phyloP scores from a whole-genome alignment of 305 asterid genomes.

The Solanum aculeatissimum region DNA sequence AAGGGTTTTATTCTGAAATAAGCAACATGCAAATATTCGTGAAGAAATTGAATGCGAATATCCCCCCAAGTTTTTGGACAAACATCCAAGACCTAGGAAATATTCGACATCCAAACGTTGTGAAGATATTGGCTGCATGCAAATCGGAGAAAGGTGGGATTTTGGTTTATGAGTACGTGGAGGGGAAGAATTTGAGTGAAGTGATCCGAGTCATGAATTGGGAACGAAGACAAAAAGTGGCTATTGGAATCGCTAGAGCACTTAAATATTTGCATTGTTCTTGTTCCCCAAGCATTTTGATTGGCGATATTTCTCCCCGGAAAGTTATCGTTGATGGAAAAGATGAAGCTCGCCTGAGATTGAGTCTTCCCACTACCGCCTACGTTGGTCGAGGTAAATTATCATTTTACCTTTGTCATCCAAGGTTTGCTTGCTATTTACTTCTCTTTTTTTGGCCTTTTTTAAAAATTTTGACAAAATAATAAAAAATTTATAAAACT shows the following conservation, averaged over 20 bases:
- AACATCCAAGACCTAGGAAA: slow-evolving; percentile 24
- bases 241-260: slow-evolving; percentile 50
- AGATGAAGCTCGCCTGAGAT: slow-evolving; percentile 42
- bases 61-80: slow-evolving; percentile 11
- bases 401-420: background rate
- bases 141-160: slow-evolving; percentile 44
- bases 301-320: slow-evolving; percentile 32
- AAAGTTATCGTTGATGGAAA: slow-evolving; percentile 43
- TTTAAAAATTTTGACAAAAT: background rate
- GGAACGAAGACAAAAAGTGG: slow-evolving; percentile 48
- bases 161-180: slow-evolving; percentile 45
- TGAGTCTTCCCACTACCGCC: slow-evolving; percentile 28
- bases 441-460: background rate
- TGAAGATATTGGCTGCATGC: slow-evolving; percentile 49
- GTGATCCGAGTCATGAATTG: slow-evolving; percentile 26
- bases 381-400: slow-evolving; percentile 51
- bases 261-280: slow-evolving; percentile 41
- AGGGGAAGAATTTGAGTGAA: slow-evolving; percentile 51
- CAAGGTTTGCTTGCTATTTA: background rate
- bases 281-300: slow-evolving; percentile 29
- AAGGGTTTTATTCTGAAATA: slow-evolving; percentile 17
- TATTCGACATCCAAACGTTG: slow-evolving; percentile 51
- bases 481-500: background rate
- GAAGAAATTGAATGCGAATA: slow-evolving; percentile 9
- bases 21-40: slow-evolving; percentile 23